phyloP scores from a whole-genome alignment of 495 filamentous ascomycete genomes.

The Xylaria flabelliformis region DNA sequence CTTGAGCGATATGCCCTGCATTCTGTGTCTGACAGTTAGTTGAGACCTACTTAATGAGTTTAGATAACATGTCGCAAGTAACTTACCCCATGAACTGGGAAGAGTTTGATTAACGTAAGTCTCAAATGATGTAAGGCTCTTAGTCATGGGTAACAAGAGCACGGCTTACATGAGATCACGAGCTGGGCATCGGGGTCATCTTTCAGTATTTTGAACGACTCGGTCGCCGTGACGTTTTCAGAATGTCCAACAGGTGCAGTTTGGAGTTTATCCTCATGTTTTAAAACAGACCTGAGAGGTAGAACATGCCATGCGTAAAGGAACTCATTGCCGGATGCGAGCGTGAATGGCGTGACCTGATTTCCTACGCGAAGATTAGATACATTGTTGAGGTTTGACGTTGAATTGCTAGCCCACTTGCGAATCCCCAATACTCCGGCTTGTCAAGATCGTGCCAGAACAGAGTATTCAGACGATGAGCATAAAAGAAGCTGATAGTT shows the following conservation, averaged over 20 bases:
- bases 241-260: constrained; percentile 57
- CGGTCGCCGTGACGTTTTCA: constrained; percentile 59
- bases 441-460: constrained; percentile 73
- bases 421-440: constrained; percentile 81
- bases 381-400: neutral
- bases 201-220: constrained; percentile 65
- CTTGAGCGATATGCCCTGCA: constrained; percentile 69
- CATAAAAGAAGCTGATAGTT: constrained; percentile 72
- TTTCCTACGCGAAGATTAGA: constrained; percentile 51
- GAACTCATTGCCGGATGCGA: constrained; percentile 62
- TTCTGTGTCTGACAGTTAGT: constrained; percentile 44
- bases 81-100: constrained; percentile 53
- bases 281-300: constrained; percentile 66
- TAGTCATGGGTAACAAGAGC: neutral
- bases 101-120: neutral
- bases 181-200: constrained; percentile 66
- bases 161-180: constrained; percentile 60
- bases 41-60: constrained; percentile 15
- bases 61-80: neutral
- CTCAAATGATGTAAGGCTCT: neutral
- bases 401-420: constrained; percentile 60
- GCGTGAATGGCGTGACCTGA: constrained; percentile 71
- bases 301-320: constrained; percentile 78
- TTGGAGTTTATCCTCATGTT: constrained; percentile 60
- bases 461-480: constrained; percentile 71